phyloP scores from a whole-genome alignment of 768 basidiomycete genomes.

The Mycena albidolilacea region DNA sequence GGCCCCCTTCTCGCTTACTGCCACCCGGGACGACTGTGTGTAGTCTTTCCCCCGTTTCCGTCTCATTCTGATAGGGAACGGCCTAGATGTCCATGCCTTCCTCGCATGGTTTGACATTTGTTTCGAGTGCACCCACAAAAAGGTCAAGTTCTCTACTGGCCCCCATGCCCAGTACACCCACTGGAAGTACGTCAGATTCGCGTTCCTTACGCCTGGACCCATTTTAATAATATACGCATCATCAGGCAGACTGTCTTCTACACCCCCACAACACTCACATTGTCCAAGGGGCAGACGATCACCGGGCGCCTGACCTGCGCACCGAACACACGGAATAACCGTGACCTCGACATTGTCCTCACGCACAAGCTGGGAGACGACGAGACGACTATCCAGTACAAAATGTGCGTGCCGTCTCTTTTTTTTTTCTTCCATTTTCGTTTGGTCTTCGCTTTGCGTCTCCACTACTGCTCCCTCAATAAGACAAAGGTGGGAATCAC shows the following conservation, averaged over 20 bases:
- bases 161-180: constrained; percentile 97
- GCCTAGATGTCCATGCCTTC: constrained; percentile 94
- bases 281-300: constrained; percentile 81
- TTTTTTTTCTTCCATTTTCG: constrained; percentile 33
- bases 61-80: constrained; percentile 20
- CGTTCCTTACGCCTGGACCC: background rate
- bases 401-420: constrained; percentile 80
- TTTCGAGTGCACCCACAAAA: constrained; percentile 97
- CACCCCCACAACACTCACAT: constrained; percentile 82
- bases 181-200: constrained; percentile 84
- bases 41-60: constrained; percentile 32
- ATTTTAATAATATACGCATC: background rate
- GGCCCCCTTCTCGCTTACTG: constrained; percentile 82
- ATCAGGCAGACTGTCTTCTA: constrained; percentile 97
- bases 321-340: constrained; percentile 93
- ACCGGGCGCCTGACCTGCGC: constrained; percentile 81
- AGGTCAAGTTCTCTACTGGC: constrained; percentile 95
- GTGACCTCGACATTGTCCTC: constrained; percentile 93
- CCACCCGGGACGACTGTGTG: constrained; percentile 94
- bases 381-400: constrained; percentile 73
- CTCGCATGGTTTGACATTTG: constrained; percentile 99
- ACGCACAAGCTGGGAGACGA: constrained; percentile 68
- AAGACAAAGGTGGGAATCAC: constrained; percentile 37
- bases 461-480: constrained; percentile 42
- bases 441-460: constrained; percentile 31